Evolutionary conservation across 1,284 basidiomycete genomes (phyloP).

Genomic region (Fomes fomentarius): DNA sequence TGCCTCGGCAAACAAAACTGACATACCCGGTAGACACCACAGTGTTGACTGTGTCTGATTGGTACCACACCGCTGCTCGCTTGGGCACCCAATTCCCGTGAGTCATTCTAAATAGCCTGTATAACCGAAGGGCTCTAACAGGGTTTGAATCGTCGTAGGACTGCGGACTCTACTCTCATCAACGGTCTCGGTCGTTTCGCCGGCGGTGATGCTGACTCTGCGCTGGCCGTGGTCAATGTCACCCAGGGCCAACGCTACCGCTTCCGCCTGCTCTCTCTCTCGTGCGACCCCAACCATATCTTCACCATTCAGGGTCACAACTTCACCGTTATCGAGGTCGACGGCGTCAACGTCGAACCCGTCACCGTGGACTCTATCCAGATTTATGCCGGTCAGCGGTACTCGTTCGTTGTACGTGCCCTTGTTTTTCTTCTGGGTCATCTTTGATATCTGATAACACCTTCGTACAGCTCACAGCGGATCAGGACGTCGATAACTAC

Average conservation of each 20-base stretch:
- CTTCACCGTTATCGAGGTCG: constrained; percentile 40
- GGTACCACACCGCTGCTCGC: constrained; percentile 26
- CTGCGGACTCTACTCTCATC: constrained; percentile 44
- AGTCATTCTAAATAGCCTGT: not conserved
- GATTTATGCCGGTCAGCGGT: constrained; percentile 41
- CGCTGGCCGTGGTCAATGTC: constrained; percentile 37
- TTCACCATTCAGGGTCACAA: constrained; percentile 42
- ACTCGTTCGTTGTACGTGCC: constrained; percentile 37
- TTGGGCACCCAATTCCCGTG: constrained; percentile 17
- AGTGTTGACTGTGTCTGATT: constrained; percentile 29
- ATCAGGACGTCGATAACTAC: constrained; percentile 17
- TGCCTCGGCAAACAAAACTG: not conserved
- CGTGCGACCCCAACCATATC: constrained; percentile 36
- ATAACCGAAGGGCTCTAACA: not conserved
- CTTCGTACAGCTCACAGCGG: constrained; percentile 9
- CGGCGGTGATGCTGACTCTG: constrained; percentile 22
- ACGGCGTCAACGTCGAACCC: constrained; percentile 36
- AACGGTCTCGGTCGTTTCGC: constrained; percentile 46
- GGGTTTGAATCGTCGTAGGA: not conserved
- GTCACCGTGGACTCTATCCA: constrained; percentile 33
- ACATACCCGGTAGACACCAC: constrained; percentile 20
- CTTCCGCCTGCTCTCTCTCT: constrained; percentile 52
- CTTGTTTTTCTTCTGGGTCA: not conserved
- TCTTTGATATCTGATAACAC: not conserved
- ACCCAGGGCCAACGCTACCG: constrained; percentile 40